phyloP scores from a whole-genome alignment of 495 filamentous ascomycete species.

The Lasiosphaeria miniovina region DNA sequence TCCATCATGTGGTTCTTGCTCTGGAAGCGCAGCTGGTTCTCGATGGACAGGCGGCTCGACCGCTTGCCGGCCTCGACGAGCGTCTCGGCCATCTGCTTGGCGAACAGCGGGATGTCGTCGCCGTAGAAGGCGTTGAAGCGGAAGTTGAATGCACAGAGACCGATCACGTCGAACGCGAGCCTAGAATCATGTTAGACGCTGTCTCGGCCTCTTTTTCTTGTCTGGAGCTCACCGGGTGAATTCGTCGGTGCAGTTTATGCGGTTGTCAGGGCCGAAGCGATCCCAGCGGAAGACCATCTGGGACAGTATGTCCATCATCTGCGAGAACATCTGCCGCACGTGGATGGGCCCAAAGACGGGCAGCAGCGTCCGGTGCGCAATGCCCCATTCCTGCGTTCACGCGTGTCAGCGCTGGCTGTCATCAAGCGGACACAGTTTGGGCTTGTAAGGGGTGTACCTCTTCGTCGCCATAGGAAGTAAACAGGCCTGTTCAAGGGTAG shows the following conservation, averaged over 20 bases:
- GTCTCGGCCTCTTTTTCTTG: background rate
- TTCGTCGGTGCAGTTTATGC: constrained; percentile 62
- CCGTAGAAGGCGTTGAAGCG: constrained; percentile 65
- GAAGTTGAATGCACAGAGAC: constrained; percentile 59
- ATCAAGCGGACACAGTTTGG: background rate
- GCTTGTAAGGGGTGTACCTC: constrained; percentile 19
- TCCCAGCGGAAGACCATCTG: constrained; percentile 74
- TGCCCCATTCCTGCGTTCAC: constrained; percentile 52
- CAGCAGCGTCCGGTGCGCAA: constrained; percentile 65
- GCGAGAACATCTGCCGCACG: constrained; percentile 66
- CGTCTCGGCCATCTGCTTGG: constrained; percentile 51
- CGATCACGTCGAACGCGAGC: constrained; percentile 48
- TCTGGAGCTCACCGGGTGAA: constrained; percentile 53
- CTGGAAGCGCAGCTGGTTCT: constrained; percentile 43
- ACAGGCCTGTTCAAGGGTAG: constrained; percentile 24
- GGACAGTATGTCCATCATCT: constrained; percentile 69
- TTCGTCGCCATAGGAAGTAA: constrained; percentile 61
- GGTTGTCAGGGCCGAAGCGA: constrained; percentile 53
- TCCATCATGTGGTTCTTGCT: constrained; percentile 49
- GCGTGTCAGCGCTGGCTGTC: background rate
- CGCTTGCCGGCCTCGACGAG: constrained; percentile 49
- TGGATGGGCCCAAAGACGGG: constrained; percentile 70
- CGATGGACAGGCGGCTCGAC: constrained; percentile 40
- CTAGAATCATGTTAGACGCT: background rate
- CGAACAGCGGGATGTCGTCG: constrained; percentile 56